phyloP scores from a whole-genome alignment of 495 filamentous ascomycete genomes.

The Aspergillus olivimuriae region DNA sequence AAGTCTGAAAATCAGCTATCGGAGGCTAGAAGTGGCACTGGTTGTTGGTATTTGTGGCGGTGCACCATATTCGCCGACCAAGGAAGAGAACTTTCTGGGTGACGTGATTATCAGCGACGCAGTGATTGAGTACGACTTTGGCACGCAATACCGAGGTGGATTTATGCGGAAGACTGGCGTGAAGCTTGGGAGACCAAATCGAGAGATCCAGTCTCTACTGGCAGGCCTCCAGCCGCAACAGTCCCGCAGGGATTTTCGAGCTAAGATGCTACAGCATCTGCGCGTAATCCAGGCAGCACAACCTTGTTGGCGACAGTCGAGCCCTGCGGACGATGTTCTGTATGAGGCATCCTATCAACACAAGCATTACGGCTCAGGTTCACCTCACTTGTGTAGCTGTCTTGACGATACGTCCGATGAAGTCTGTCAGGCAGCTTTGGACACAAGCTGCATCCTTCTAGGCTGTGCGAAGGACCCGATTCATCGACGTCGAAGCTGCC shows the following conservation, averaged over 20 bases:
- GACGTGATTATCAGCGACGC: slow-evolving; percentile 38
- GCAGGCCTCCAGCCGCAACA: slow-evolving; percentile 10
- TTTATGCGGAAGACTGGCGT: slow-evolving; percentile 18
- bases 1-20: slow-evolving; percentile 23
- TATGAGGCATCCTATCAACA: neutral
- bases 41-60: slow-evolving; percentile 28
- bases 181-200: slow-evolving; percentile 19
- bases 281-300: neutral
- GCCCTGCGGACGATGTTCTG: neutral
- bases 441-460: neutral
- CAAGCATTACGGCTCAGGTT: neutral
- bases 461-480: neutral
- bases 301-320: neutral
- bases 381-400: neutral
- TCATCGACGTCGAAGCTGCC: neutral
- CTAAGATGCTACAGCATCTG: slow-evolving; percentile 6
- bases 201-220: slow-evolving; percentile 23
- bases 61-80: slow-evolving; percentile 8
- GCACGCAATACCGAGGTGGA: slow-evolving; percentile 19
- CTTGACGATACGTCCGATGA: neutral
- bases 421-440: neutral
- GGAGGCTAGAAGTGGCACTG: slow-evolving; percentile 12
- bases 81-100: slow-evolving; percentile 27
- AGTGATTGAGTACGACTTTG: slow-evolving; percentile 33
- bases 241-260: slow-evolving; percentile 8